These are phyloP conservation scores for Chrysosphaeria jannelii DNA, from an alignment of 2,329 filamentous ascomycete genomes.

Conservation along the genomic window DNA sequence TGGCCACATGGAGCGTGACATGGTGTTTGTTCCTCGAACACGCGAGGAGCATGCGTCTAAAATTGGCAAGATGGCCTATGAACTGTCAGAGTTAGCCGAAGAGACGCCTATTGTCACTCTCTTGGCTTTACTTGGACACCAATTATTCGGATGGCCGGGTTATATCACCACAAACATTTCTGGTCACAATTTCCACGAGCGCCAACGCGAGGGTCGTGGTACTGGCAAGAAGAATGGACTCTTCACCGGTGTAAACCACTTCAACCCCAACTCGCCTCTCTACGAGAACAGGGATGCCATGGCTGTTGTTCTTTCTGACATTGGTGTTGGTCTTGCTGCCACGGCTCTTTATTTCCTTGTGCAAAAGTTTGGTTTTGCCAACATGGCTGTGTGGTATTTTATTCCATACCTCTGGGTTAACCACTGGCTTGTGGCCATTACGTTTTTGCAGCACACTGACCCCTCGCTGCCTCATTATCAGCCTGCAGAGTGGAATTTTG, in stretches of 20 bases:
- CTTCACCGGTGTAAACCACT: constrained; percentile 73
- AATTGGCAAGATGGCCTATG: constrained; percentile 44
- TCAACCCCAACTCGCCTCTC: constrained; percentile 60
- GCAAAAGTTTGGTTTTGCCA: constrained; percentile 52
- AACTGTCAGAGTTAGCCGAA: constrained; percentile 70
- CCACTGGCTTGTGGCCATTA: constrained; percentile 97
- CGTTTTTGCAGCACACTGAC: constrained; percentile 89
- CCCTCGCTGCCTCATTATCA: constrained; percentile 78
- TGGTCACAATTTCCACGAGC: constrained; percentile 81
- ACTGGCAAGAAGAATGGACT: constrained; percentile 71
- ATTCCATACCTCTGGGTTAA: constrained; percentile 93
- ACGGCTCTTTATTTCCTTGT: constrained; percentile 35
- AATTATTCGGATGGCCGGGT: constrained; percentile 75
- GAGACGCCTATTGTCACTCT: constrained; percentile 75
- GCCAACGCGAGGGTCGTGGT: constrained; percentile 75
- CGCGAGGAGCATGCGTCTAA: constrained; percentile 51
- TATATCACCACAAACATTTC: constrained; percentile 83
- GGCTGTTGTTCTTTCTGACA: constrained; percentile 59
- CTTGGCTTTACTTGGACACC: constrained; percentile 45
- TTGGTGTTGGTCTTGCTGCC: constrained; percentile 39
- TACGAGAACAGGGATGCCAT: constrained; percentile 80
- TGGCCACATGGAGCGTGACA: constrained; percentile 87
- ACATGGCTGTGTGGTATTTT: constrained; percentile 85
- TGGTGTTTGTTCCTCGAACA: constrained; percentile 94
- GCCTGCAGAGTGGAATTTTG: constrained; percentile 62